Evolutionary conservation across 306 rosid species (phyloP).

Genomic region (Phaseolus lunatus): DNA sequence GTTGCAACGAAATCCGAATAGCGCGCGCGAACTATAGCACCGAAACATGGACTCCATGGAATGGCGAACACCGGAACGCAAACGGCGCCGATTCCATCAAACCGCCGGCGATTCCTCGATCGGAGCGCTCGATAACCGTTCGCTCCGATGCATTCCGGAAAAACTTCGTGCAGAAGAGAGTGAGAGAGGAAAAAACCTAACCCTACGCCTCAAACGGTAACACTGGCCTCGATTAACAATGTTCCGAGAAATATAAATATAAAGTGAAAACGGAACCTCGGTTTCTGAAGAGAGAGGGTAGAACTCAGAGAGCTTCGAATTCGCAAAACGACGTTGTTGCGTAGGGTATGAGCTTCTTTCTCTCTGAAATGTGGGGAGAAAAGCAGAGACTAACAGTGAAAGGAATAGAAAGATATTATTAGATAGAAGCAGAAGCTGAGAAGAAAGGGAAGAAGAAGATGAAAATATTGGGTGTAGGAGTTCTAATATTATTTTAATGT

Average conservation of each 20-base stretch:
- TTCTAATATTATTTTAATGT: constrained; percentile 35
- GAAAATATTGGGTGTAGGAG: constrained; percentile 63
- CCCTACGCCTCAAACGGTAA: not conserved
- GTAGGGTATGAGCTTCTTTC: not conserved
- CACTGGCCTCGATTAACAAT: constrained; percentile 45
- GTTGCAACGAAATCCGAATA: constrained; percentile 58
- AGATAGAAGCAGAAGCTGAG: not conserved
- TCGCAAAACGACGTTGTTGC: constrained; percentile 14
- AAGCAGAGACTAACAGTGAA: constrained; percentile 57
- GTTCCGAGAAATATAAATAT: not conserved
- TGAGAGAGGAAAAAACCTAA: not conserved
- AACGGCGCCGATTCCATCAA: constrained; percentile 70
- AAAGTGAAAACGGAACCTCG: constrained; percentile 19
- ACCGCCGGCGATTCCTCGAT: constrained; percentile 59
- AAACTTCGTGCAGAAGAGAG: not conserved
- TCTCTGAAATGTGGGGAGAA: not conserved
- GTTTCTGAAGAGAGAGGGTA: constrained; percentile 21
- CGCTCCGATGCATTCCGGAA: constrained; percentile 60
- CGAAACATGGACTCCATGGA: constrained; percentile 75
- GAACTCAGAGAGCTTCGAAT: constrained; percentile 48
- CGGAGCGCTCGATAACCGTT: constrained; percentile 54
- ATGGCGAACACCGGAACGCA: constrained; percentile 47
- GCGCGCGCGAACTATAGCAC: constrained; percentile 55
- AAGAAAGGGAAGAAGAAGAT: not conserved
- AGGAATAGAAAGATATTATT: constrained; percentile 9